phyloP scores from a whole-genome alignment of 148 eudicot genomes.

The Heliamphora exappendiculata region DNA sequence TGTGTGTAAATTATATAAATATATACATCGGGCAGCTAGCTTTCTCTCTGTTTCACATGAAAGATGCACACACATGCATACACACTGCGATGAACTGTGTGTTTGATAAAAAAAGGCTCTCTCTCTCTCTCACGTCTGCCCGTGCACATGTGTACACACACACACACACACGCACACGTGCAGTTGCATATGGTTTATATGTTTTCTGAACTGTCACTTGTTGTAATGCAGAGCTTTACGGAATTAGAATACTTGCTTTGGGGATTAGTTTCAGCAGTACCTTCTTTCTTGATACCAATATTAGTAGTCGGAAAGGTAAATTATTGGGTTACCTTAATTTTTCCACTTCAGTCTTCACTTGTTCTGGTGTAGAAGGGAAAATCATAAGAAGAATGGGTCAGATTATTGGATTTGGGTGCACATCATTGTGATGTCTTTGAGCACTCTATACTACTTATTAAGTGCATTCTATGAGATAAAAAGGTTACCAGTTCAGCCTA shows the following conservation, averaged over 20 bases:
- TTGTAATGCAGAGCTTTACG: slow-evolving; percentile 59
- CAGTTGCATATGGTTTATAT: not conserved
- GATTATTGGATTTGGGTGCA: not conserved
- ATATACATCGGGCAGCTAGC: not conserved
- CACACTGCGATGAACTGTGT: not conserved
- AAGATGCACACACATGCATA: not conserved
- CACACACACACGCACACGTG: not conserved
- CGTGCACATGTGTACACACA: too few relatives aligned
- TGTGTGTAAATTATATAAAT: not conserved
- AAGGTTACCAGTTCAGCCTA: not conserved
- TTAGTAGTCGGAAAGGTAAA: slow-evolving; percentile 79
- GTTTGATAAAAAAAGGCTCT: not conserved
- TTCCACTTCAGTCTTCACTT: not conserved
- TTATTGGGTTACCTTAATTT: not conserved
- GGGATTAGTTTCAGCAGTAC: slow-evolving; percentile 80
- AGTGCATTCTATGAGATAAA: not conserved
- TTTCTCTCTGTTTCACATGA: not conserved
- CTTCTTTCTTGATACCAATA: slow-evolving; percentile 76
- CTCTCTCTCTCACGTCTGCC: not conserved
- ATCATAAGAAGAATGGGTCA: slow-evolving; percentile 2
- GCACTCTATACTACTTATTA: not conserved
- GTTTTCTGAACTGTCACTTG: not conserved
- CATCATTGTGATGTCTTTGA: not conserved
- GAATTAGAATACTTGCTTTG: slow-evolving; percentile 83
- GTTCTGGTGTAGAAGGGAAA: not conserved